These are phyloP conservation scores for Phytophthora citrophthora DNA, from an alignment of 352 stramenopile species.

Conservation along the genomic window DNA sequence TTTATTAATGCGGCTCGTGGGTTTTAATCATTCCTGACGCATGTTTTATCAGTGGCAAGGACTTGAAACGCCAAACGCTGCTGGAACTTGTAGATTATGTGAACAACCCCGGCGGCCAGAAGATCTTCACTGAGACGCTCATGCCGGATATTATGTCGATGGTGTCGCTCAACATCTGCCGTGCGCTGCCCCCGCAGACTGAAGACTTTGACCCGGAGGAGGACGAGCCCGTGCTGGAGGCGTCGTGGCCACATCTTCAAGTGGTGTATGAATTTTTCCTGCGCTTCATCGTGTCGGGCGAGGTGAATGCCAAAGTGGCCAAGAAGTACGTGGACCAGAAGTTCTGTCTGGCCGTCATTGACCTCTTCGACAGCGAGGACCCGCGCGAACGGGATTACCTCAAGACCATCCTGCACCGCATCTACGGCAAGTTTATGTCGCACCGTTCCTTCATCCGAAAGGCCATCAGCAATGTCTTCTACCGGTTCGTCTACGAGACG, in stretches of 20 bases:
- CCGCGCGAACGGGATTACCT: constrained; percentile 98
- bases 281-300: constrained; percentile 96
- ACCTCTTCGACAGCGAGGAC: constrained; percentile 96
- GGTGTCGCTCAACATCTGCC: constrained; percentile 95
- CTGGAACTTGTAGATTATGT: constrained; percentile 99
- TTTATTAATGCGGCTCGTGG: constrained; percentile 5
- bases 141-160: constrained; percentile 97
- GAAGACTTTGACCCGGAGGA: constrained; percentile 99
- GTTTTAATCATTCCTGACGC: constrained; percentile 9
- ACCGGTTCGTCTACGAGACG: constrained; percentile 99
- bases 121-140: constrained; percentile 97
- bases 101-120: constrained; percentile 95
- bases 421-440: constrained; percentile 99
- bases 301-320: constrained; percentile 96
- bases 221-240: constrained; percentile 97
- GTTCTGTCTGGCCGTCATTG: constrained; percentile 96
- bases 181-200: constrained; percentile 92
- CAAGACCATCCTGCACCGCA: constrained; percentile 99
- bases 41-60: constrained; percentile 71
- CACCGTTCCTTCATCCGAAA: constrained; percentile 98
- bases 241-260: constrained; percentile 97
- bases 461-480: constrained; percentile 98
- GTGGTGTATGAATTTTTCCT: constrained; percentile 99
- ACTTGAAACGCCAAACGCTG: constrained; percentile 99
- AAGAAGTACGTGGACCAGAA: constrained; percentile 99